A percentile compares a stretch with the other conserved stretches of the same genome.
Conservation (phyloP, 192 early-diverging fungal species). For the Gorgonomyces haynaldii region DNA sequence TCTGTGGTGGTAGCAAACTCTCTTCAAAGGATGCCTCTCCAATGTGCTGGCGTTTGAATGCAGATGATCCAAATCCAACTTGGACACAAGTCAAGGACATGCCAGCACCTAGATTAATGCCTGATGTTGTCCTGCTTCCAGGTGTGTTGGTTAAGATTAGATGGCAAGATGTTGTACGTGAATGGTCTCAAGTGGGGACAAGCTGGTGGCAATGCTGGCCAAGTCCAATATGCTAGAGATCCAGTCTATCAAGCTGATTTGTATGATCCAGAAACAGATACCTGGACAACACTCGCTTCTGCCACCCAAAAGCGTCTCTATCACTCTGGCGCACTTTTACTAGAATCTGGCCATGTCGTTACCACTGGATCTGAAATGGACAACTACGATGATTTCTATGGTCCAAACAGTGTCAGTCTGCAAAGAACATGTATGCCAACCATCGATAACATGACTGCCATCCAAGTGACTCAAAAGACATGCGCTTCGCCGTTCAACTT, state of each 20-base stretch:
- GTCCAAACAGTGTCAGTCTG: too few relatives aligned
- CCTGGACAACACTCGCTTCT: conserved; percentile 10
- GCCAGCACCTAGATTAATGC: conserved; percentile 19
- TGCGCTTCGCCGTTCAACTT: conserved; percentile 12
- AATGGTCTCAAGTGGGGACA: conserved; percentile 23
- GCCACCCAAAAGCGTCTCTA: conserved; percentile 9
- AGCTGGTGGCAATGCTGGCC: conserved; percentile 27
- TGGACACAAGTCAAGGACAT: conserved; percentile 12
- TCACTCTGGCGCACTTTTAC: conserved; percentile 26
- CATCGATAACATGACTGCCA: background rate
- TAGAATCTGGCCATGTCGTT: conserved; percentile 23
- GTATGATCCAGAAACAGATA: conserved; percentile 15
- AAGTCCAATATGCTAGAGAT: conserved; percentile 13
- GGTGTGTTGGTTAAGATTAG: conserved; percentile 13
- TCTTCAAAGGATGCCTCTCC: conserved; percentile 1
- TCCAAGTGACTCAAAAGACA: background rate
- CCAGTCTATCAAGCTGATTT: conserved; percentile 23
- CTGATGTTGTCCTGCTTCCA: conserved; percentile 19
- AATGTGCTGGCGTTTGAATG: conserved; percentile 10
- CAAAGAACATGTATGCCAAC: too few relatives aligned
- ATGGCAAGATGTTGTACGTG: conserved; percentile 20
- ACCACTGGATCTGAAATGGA: conserved; percentile 30
- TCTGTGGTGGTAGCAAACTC: conserved; percentile 22
- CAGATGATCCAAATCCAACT: conserved; percentile 10
- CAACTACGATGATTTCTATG: conserved; percentile 29